Evolutionary conservation across 176 grass and related monocot genomes (phyloP).

Genomic region (Carex pumila): DNA sequence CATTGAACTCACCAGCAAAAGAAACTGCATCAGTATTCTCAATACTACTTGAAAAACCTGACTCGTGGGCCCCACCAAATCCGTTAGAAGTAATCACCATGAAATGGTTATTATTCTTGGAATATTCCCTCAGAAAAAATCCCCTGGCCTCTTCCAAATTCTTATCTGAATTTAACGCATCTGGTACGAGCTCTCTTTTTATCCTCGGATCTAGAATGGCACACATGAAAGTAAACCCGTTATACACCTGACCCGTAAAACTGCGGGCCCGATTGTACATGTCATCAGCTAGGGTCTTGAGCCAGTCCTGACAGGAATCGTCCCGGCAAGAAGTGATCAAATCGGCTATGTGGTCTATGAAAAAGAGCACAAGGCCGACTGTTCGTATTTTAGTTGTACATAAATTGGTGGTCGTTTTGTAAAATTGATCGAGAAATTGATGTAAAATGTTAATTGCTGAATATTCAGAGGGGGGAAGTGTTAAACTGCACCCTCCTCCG

Average conservation of each 20-base stretch:
- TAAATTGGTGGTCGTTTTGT: conserved; percentile 87
- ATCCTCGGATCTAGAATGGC: conserved; percentile 92
- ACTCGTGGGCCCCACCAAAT: not conserved
- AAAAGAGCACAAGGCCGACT: conserved; percentile 85
- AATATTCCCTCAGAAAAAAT: conserved; percentile 73
- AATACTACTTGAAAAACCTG: not conserved
- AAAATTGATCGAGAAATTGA: conserved; percentile 73
- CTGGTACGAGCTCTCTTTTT: conserved; percentile 80
- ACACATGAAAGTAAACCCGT: conserved; percentile 65
- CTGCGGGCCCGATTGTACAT: conserved; percentile 50
- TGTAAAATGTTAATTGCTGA: conserved; percentile 55
- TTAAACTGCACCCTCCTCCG: conserved; percentile 35
- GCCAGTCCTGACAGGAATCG: conserved; percentile 56
- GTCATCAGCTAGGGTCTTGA: conserved; percentile 63
- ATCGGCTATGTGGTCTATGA: conserved; percentile 86
- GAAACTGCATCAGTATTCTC: conserved; percentile 56
- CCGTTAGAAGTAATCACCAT: conserved; percentile 19
- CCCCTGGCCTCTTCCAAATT: conserved; percentile 71
- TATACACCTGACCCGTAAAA: conserved; percentile 62
- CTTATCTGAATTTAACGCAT: conserved; percentile 52
- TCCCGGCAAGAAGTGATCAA: conserved; percentile 49
- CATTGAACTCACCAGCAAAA: conserved; percentile 41
- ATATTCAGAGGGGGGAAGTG: conserved; percentile 48
- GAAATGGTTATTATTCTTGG: conserved; percentile 46
- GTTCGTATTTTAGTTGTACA: conserved; percentile 75